Base-by-base conservation (phyloP, 129 eudicot genomes). In the Arctium minus region DNA sequence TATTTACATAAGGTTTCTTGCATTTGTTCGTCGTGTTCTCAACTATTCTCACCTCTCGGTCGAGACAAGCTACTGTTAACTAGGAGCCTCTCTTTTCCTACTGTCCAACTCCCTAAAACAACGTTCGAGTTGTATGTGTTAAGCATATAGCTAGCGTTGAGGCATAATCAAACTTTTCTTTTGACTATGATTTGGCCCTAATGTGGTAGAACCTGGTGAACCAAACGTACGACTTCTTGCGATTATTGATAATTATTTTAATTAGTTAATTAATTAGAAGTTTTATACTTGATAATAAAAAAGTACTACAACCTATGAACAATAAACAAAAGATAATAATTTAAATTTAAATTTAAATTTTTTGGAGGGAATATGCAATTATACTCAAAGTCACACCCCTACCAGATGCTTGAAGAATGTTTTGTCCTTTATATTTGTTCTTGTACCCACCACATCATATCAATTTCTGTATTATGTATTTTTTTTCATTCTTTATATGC, bases 401-500 rank as follows among this genome's bases (percentile, higher is more conserved):
- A 32, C 27, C 73, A 74, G 85, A 81, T 81, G 79, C 85, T 60
- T 38, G 22, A 73, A 39, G 74, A 81, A 81, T 81, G 85, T 73
- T 81, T 81, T 81, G 79, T 81, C 85, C 74, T 81, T 60, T 60
- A 60, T 60, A 60, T 17, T 60, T 60, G 68, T 60, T 60, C 68
- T 60, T 60, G 68, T 60, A 60, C 68, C 71, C 33, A 29, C 71
- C 71, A 67, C 33, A 67, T 67, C 33, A 67, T 67, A 67, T 67
- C 71, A 67, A 67, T 27, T 29, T 65, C 13, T 65, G 17, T 60
- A 60, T 18, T 60, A 17, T 60, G 9, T 60, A 17, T 17, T 60
- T 1, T 60, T 60, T n/a, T 60, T 56, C 18, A 15, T 17, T 56
- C 27, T 56, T 56, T 56, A 27, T 15, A 5, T 60, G n/a, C 68